These are phyloP conservation scores for Yarrowia keelungensis DNA, from an alignment of 805 yeast species.

Conservation along the genomic window DNA sequence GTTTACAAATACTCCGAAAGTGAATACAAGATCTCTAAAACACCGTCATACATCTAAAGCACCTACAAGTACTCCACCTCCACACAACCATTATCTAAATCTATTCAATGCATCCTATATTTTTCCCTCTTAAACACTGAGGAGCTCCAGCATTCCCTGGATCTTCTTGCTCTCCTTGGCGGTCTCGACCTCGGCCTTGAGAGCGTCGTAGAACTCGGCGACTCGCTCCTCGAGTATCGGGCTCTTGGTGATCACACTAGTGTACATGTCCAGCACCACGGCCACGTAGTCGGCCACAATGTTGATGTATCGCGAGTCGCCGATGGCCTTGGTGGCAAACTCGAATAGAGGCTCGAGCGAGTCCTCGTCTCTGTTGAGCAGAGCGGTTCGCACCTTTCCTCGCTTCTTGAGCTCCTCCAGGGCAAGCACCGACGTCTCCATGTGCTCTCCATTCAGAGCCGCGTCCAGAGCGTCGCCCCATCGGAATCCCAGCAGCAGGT, in stretches of 20 bases:
- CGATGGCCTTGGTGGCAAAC: slow-evolving; percentile 79
- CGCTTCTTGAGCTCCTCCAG: slow-evolving; percentile 84
- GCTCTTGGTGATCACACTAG: slow-evolving; percentile 71
- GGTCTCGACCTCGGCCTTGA: slow-evolving; percentile 72
- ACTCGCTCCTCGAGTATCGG: slow-evolving; percentile 79
- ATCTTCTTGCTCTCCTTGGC: slow-evolving; percentile 88
- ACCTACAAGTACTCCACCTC: neutral
- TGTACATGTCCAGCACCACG: slow-evolving; percentile 76
- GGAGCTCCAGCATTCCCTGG: slow-evolving; percentile 90
- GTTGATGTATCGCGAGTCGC: slow-evolving; percentile 75
- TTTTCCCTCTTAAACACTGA: slow-evolving; percentile 53
- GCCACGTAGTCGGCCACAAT: slow-evolving; percentile 73
- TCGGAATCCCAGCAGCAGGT: slow-evolving; percentile 80
- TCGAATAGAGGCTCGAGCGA: slow-evolving; percentile 82
- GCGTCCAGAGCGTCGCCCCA: slow-evolving; percentile 93
- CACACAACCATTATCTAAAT: slow-evolving; percentile 3
- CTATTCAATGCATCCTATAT: slow-evolving; percentile 28
- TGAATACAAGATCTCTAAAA: too few relatives aligned
- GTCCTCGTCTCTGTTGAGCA: slow-evolving; percentile 83
- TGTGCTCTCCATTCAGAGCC: slow-evolving; percentile 78
- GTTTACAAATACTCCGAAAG: too few relatives aligned
- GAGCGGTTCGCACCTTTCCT: slow-evolving; percentile 85
- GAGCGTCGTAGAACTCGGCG: slow-evolving; percentile 59
- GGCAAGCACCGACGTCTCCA: slow-evolving; percentile 81
- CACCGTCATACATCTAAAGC: neutral